Base-by-base conservation (phyloP, 768 basidiomycete genomes). In the Chalciporus chontae region DNA sequence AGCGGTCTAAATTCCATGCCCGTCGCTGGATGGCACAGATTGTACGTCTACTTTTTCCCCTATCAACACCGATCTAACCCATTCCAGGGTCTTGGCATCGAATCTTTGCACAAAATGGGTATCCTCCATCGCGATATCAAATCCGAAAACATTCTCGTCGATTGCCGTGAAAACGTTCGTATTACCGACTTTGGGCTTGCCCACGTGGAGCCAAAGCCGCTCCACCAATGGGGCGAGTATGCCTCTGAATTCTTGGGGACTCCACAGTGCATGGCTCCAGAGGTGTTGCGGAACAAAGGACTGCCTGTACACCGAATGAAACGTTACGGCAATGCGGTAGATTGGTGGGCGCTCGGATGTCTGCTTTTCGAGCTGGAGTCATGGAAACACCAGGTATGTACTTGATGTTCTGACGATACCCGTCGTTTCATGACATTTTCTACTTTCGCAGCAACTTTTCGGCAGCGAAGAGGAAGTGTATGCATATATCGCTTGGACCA, bases 101-200 rank as follows among this genome's bases (percentile, higher is more conserved):
- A 64, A 3, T 61, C 68, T 37, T 64, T 87, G 37, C 84, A 86
- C 55, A 66, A 66, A 21, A 74, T 81, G 62, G 83, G 82, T 38
- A 78, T 87, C 47, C 75, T 86, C 27, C 84, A 86, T 63, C 75
- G 84, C 13, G 83, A 86, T 53, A 75, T 88, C 48, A 87, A 87
- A 58, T 76, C 83, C 3, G 81, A 81, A 68, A 87, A 87, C 51
- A 75, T 88, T 38, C 73, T 87, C n/a, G 70, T 87, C 44, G 75
- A 76, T 52, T 53, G 50, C 7, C 60, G 58, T 4, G 66, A 66
- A 43, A 75, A 76, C 32, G 57, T 76, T 18, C 68, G 69, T 21
- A 73, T 77, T 15, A 60, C 69, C 3, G 76, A 75, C 47, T 73
- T 77, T 40, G 76, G 73, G 3, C 63, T 69, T 8, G 62, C 71